Percentiles rank a stretch among this genome's conserved stretches.
These are phyloP conservation scores for Fusarium chlamydosporum DNA, from an alignment of 2,329 filamentous ascomycete species.

Conservation along the genomic window DNA sequence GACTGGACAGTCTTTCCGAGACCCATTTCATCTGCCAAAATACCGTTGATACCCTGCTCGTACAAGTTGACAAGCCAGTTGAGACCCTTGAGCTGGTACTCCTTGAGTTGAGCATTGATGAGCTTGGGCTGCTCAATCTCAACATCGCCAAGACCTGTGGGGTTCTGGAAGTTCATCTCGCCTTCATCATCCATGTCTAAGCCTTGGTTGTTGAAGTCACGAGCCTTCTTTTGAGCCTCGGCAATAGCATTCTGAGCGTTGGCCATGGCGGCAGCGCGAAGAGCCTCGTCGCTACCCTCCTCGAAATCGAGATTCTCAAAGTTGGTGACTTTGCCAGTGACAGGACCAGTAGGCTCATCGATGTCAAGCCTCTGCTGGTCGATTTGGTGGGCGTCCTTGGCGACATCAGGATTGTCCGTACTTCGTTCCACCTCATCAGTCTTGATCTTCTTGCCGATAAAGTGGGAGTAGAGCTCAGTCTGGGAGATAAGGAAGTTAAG, in stretches of 20 bases:
- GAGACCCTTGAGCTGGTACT: slow-evolving; percentile 98
- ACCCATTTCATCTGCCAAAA: slow-evolving; percentile 99
- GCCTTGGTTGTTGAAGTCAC: slow-evolving; percentile 88
- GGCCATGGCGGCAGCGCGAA: slow-evolving; percentile 88
- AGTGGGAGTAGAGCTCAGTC: slow-evolving; percentile 98
- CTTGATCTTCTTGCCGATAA: slow-evolving; percentile 99
- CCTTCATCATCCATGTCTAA: slow-evolving; percentile 85
- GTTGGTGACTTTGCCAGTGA: slow-evolving; percentile 83
- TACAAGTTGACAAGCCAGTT: slow-evolving; percentile 99
- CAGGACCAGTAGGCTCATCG: slow-evolving; percentile 66
- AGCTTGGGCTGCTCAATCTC: slow-evolving; percentile 95
- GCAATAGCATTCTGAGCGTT: slow-evolving; percentile 97
- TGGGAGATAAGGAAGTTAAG: slow-evolving; percentile 99
- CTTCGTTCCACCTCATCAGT: slow-evolving; percentile 94
- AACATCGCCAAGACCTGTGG: slow-evolving; percentile 92
- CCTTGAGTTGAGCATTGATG: slow-evolving; percentile 93
- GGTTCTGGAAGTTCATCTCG: slow-evolving; percentile 99
- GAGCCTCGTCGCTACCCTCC: slow-evolving; percentile 86
- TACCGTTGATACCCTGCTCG: slow-evolving; percentile 99
- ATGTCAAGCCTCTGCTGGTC: slow-evolving; percentile 63
- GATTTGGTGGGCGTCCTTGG: slow-evolving; percentile 63
- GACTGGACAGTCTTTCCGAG: slow-evolving; percentile 99
- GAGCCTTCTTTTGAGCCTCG: slow-evolving; percentile 91
- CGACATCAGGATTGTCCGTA: slow-evolving; percentile 83
- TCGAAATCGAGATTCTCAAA: slow-evolving; percentile 98